Conservation (phyloP, 192 early-diverging fungal genomes). For the Coemansia sp. region DNA sequence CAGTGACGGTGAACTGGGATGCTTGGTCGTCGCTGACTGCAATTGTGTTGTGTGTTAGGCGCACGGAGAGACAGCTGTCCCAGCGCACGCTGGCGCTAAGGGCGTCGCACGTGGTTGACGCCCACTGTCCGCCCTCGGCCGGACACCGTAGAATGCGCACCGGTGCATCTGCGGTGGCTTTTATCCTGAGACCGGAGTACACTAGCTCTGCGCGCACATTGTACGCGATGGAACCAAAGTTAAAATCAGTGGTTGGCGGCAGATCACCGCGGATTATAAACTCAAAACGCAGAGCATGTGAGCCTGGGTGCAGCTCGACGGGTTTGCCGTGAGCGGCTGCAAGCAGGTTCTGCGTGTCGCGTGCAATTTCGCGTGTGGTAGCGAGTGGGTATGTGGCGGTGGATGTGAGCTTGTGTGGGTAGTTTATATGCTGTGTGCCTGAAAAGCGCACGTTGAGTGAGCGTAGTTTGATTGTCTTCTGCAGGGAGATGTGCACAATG, state of each 20-base stretch:
- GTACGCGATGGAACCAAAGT: constrained; percentile 14
- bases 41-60: constrained; percentile 1
- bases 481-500: constrained; percentile 8
- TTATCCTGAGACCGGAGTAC: constrained; percentile 13
- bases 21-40: constrained; percentile 5
- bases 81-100: constrained; percentile 15
- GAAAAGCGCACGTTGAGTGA: constrained; percentile 10
- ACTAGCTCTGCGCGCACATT: constrained; percentile 12
- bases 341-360: background rate
- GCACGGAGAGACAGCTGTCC: constrained; percentile 11
- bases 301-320: constrained; percentile 1
- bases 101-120: constrained; percentile 14
- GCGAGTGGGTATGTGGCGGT: background rate
- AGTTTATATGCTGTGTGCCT: constrained; percentile 9
- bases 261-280: constrained; percentile 17
- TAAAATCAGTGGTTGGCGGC: constrained; percentile 9
- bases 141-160: constrained; percentile 22
- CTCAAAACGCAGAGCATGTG: constrained; percentile 15
- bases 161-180: background rate
- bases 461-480: constrained; percentile 9
- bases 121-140: constrained; percentile 17
- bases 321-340: no score
- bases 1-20: constrained; percentile 2
- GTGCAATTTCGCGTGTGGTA: background rate
- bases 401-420: background rate